phyloP scores from a whole-genome alignment of 345 rosid species.

The Combretum micranthum region DNA sequence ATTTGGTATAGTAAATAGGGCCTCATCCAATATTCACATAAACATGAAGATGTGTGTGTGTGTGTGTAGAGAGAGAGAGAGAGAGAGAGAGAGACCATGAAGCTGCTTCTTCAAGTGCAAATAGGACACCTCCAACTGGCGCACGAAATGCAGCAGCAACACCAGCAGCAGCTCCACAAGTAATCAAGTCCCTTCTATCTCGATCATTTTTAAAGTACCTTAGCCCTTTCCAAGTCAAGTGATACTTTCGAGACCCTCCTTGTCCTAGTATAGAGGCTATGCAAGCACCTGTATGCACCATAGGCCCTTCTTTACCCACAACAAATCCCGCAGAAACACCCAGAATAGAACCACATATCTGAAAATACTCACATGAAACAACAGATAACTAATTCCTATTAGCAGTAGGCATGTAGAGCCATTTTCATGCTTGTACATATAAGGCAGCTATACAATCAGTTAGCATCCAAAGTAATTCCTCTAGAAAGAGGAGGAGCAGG shows the following conservation, averaged over 20 bases:
- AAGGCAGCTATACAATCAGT: too few species aligned
- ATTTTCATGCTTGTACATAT: too few species aligned
- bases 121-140: slow-evolving; percentile 48
- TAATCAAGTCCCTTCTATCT: slow-evolving; percentile 44
- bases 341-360: slow-evolving; percentile 34
- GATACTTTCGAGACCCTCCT: slow-evolving; percentile 43
- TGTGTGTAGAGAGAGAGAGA: background rate
- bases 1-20: too few species aligned
- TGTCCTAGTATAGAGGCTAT: slow-evolving; percentile 44
- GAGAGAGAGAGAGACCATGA: slow-evolving; percentile 28
- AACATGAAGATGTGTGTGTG: background rate
- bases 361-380: slow-evolving; percentile 7
- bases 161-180: slow-evolving; percentile 48
- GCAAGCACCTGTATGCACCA: slow-evolving; percentile 49
- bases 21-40: background rate
- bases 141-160: slow-evolving; percentile 50
- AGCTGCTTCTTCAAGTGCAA: slow-evolving; percentile 53
- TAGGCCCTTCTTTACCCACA: slow-evolving; percentile 47
- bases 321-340: slow-evolving; percentile 43
- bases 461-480: too few species aligned
- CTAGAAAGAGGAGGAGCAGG: too few species aligned
- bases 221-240: slow-evolving; percentile 44
- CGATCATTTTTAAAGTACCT: slow-evolving; percentile 43
- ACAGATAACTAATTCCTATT: background rate
- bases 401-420: too few species aligned